phyloP scores from a whole-genome alignment of 2,329 filamentous ascomycete genomes.

The Beauveria pseudobassiana region DNA sequence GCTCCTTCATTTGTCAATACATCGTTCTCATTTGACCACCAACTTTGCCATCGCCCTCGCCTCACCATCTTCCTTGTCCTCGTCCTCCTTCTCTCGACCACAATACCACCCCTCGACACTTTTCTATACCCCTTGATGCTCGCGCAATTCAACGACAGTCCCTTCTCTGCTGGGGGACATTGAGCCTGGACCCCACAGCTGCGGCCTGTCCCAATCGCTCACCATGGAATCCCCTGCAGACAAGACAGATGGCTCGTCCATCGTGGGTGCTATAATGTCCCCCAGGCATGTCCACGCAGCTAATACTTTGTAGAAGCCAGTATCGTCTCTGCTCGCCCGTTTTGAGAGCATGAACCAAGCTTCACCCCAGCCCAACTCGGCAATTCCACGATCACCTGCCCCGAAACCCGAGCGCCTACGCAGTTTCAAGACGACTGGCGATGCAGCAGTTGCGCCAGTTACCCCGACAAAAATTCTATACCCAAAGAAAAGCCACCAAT shows the following conservation, averaged over 20 bases:
- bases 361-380: constrained; percentile 17
- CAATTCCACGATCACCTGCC: constrained; percentile 29
- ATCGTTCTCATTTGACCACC: neutral
- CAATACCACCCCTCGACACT: neutral
- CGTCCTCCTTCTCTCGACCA: neutral
- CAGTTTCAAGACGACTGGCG: constrained; percentile 32
- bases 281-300: constrained; percentile 8
- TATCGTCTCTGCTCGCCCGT: constrained; percentile 71
- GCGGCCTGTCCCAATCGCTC: neutral
- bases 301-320: constrained; percentile 55
- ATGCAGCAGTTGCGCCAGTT: constrained; percentile 25
- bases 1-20: neutral
- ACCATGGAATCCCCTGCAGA: constrained; percentile 27
- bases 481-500: constrained; percentile 30
- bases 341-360: constrained; percentile 62
- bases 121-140: neutral
- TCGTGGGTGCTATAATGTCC: constrained; percentile 42
- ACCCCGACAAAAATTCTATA: constrained; percentile 22
- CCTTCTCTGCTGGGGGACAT: neutral
- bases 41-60: too few relatives aligned
- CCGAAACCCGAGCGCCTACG: constrained; percentile 37
- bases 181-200: neutral
- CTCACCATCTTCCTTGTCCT: neutral
- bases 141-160: neutral
- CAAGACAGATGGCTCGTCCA: constrained; percentile 68